A percentile compares a stretch with the other conserved stretches of the same genome.
phyloP scores from a whole-genome alignment of 2,329 filamentous ascomycete species.

The Cladosporium sp. region DNA sequence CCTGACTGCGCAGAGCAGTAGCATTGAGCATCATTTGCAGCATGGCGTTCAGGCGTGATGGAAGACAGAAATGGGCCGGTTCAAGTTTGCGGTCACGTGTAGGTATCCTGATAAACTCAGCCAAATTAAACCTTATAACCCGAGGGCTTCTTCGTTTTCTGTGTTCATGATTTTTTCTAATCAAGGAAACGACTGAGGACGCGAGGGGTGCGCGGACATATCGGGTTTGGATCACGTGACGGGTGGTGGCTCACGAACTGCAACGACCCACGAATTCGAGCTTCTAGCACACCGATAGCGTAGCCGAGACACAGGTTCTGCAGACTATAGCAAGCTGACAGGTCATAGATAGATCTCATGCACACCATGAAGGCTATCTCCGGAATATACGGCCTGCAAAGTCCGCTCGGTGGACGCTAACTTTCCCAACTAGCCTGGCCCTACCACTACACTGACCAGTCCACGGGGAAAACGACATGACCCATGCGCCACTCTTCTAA shows the following conservation, averaged over 20 bases:
- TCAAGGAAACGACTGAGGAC: background rate
- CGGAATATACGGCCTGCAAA: no score
- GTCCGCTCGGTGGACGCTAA: no score
- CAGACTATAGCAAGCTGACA: background rate
- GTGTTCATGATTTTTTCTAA: background rate
- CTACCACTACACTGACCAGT: background rate
- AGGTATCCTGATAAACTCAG: background rate
- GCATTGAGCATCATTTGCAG: conserved; percentile 10
- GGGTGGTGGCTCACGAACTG: background rate
- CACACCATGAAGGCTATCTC: background rate
- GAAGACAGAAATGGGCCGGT: background rate
- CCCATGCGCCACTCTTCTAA: background rate
- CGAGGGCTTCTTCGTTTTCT: background rate
- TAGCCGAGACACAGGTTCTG: background rate
- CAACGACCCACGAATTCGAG: background rate
- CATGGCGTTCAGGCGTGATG: conserved; percentile 16
- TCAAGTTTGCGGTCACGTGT: background rate
- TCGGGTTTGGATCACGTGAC: background rate
- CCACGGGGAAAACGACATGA: background rate
- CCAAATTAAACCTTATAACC: background rate
- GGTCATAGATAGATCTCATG: background rate
- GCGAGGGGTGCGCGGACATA: background rate
- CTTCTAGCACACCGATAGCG: background rate
- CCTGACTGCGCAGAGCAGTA: background rate
- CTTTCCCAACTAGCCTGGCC: background rate